phyloP scores from a whole-genome alignment of 2,329 filamentous ascomycete genomes.

The Lachnellula cervina region DNA sequence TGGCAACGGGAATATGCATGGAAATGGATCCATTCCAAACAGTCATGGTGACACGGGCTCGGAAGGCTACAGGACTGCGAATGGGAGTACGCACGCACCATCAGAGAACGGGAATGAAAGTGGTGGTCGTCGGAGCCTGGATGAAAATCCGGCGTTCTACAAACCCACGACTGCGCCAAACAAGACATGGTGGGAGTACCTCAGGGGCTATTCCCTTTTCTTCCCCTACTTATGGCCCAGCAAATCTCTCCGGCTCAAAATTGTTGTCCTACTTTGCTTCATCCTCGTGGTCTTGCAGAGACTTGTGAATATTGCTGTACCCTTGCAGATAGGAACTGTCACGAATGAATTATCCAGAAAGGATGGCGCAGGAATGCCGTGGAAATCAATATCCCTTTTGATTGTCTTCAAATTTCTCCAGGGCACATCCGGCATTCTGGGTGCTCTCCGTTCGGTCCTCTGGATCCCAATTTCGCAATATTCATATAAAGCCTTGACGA shows the following conservation, averaged over 20 bases:
- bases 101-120: slow-evolving; percentile 37
- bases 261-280: slow-evolving; percentile 79
- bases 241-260: slow-evolving; percentile 55
- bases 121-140: slow-evolving; percentile 37
- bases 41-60: slow-evolving; percentile 4
- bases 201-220: slow-evolving; percentile 83
- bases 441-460: slow-evolving; percentile 73
- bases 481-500: slow-evolving; percentile 89
- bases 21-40: slow-evolving; percentile 37
- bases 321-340: slow-evolving; percentile 72
- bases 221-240: slow-evolving; percentile 83
- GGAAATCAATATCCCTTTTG: slow-evolving; percentile 69
- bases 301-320: slow-evolving; percentile 80
- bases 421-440: slow-evolving; percentile 81
- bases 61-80: slow-evolving; percentile 27
- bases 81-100: slow-evolving; percentile 26
- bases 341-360: slow-evolving; percentile 65
- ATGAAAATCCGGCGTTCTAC: slow-evolving; percentile 76
- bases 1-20: slow-evolving; percentile 27
- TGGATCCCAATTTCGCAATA: slow-evolving; percentile 98
- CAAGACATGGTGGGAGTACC: slow-evolving; percentile 90
- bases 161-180: slow-evolving; percentile 80
- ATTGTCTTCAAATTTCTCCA: slow-evolving; percentile 77
- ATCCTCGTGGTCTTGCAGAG: slow-evolving; percentile 74
- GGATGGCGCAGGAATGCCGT: slow-evolving; percentile 56